Evolutionary conservation across 768 basidiomycete species (phyloP), one percentile per base, ranked within the genome.

Genomic region (Lentinula lateritia): DNA sequence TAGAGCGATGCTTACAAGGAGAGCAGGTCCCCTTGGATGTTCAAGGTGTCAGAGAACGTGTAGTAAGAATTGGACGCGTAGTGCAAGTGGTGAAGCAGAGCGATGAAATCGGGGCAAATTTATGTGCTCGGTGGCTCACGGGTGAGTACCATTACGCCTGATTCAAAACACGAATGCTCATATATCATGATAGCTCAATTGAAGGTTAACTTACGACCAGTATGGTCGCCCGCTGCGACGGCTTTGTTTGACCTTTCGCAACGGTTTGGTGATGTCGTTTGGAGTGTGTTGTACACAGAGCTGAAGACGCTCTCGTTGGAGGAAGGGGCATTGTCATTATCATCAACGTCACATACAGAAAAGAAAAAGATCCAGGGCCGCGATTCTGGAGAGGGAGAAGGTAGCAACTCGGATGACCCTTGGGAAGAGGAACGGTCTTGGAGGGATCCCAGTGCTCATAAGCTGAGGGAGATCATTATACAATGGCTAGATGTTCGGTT

Each of bases 131-230:
- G 45, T 95, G 93, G 90, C 70, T 94, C 20, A 81, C 89, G 34
- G 87, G 90, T 91, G 54, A 61, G 80, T 75, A 5, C 62, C 18
- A 9, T 9, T 39, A 18, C 38, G 43, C 23, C 54, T 63, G 13
- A 6, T 15, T 9, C 2, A 16, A 41, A 6, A 9, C 16, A 2
- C 38, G 15, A 20, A 23, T 56, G 38, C 28, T 61, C 65, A 52
- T 55, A 28, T 28, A 53, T 2, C 28, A 12, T 18, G 60, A 28
- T 67, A 89, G 92, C 90, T 6, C 95, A 97, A 70, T 78, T 98
- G 57, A 98, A 98, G 75, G 90, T 98, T 63, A 96, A 95, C 70
- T 75, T 98, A 50, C 83, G 92, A 34, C 97, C 97, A 0, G 69
- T 97, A 15, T 99, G 95, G 90, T 83, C 86, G 3, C 89, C 95